These are phyloP conservation scores for Jamesozyma jinghongensis DNA, from an alignment of 805 yeast genomes.

Conservation along the genomic window DNA sequence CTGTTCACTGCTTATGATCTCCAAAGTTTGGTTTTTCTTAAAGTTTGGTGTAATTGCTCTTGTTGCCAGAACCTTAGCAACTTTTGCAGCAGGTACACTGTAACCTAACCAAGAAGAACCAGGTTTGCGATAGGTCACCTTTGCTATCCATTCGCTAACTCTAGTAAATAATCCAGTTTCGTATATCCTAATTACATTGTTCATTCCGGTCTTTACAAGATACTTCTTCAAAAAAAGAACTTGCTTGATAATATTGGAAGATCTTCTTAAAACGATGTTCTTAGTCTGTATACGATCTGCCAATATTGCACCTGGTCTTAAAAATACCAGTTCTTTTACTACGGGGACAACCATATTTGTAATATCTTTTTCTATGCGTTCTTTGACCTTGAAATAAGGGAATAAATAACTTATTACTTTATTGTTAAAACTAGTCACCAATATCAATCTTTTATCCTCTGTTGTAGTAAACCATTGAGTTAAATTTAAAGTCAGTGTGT, in stretches of 20 bases:
- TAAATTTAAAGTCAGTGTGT: slow-evolving; percentile 13
- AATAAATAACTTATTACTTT: slow-evolving; percentile 9
- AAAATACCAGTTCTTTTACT: slow-evolving; percentile 9
- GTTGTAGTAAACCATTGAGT: slow-evolving; percentile 9
- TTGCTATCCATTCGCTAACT: slow-evolving; percentile 15
- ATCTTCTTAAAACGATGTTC: not conserved
- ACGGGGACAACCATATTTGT: slow-evolving; percentile 6
- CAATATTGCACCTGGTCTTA: slow-evolving; percentile 19
- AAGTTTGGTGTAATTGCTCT: slow-evolving; percentile 7
- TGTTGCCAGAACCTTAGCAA: slow-evolving; percentile 11
- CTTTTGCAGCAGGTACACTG: slow-evolving; percentile 19
- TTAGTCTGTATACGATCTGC: not conserved
- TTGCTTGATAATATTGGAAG: not conserved
- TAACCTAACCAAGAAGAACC: slow-evolving; percentile 19
- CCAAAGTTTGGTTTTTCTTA: slow-evolving; percentile 4
- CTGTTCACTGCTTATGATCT: slow-evolving; percentile 15
- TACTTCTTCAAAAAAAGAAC: not conserved
- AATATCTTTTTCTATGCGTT: slow-evolving; percentile 15
- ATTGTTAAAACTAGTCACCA: slow-evolving; percentile 21
- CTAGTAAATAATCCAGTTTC: slow-evolving; percentile 12
- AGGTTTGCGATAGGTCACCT: slow-evolving; percentile 14
- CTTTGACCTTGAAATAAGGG: slow-evolving; percentile 17
- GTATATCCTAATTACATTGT: not conserved
- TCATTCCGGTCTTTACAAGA: not conserved
- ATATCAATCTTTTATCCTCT: slow-evolving; percentile 11